Percentiles rank a stretch among this genome's conserved stretches.
Evolutionary conservation across 805 yeast genomes (phyloP).

Genomic region (Brettanomyces sp.): DNA sequence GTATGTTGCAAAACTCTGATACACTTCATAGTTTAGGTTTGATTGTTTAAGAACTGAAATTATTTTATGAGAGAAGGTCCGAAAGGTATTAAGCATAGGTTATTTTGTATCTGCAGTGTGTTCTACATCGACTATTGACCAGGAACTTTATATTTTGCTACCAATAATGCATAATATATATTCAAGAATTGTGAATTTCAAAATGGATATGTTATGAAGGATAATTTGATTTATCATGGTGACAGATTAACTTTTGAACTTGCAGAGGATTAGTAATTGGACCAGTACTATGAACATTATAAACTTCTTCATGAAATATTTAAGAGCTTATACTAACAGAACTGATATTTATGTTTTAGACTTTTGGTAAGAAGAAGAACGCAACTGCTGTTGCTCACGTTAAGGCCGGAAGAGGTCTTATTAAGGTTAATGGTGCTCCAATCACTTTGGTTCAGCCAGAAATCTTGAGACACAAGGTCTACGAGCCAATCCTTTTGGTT

Average conservation of each 20-base stretch:
- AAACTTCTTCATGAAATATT: not conserved
- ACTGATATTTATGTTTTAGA: constrained; percentile 9
- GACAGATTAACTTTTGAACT: not conserved
- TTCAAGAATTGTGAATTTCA: no score
- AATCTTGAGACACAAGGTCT: constrained; percentile 98
- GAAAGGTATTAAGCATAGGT: no score
- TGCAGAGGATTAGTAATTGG: constrained; percentile 12
- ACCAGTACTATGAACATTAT: not conserved
- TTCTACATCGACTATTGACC: no score
- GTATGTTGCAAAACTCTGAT: constrained; percentile 38
- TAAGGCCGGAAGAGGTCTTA: constrained; percentile 98
- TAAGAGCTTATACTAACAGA: no score
- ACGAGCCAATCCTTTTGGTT: constrained; percentile 97
- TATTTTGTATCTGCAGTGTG: no score
- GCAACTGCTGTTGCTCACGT: constrained; percentile 99
- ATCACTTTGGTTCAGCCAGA: constrained; percentile 99
- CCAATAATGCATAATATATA: no score
- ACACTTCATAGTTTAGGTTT: no score
- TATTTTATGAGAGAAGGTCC: no score
- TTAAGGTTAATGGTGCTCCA: constrained; percentile 99
- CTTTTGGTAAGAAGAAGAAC: constrained; percentile 98
- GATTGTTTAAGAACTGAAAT: no score
- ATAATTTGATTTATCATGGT: no score
- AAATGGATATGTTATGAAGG: no score
- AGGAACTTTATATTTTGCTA: no score